Percentiles rank a stretch among this genome's conserved stretches.
Evolutionary conservation across 495 filamentous ascomycete genomes (phyloP).

Genomic region (Hyaloscypha bicolor): DNA sequence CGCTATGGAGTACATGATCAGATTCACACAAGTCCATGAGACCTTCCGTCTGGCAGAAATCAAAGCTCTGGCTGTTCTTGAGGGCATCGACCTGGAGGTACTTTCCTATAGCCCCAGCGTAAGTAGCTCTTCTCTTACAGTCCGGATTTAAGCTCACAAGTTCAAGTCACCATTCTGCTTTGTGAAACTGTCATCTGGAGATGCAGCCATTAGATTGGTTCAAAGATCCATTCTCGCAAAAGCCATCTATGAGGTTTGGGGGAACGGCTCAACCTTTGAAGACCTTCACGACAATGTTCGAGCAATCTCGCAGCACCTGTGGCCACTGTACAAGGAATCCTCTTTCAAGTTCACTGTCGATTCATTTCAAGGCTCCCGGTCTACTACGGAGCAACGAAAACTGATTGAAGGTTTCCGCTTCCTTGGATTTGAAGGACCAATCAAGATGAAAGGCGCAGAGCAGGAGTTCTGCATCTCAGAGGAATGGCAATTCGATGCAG

Average conservation of each 20-base stretch:
- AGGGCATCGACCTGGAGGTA: constrained; percentile 68
- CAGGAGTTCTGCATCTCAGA: constrained; percentile 79
- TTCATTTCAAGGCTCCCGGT: constrained; percentile 70
- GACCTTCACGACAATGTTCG: constrained; percentile 68
- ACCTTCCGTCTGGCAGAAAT: constrained; percentile 86
- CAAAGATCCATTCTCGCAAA: constrained; percentile 77
- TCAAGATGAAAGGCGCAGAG: constrained; percentile 71
- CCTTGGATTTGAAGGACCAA: constrained; percentile 72
- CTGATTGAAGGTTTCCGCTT: constrained; percentile 85
- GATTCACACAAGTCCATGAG: constrained; percentile 89
- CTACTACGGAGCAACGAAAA: constrained; percentile 54
- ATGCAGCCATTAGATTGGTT: constrained; percentile 66
- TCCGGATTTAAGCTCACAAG: constrained; percentile 19
- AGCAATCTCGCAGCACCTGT: constrained; percentile 58
- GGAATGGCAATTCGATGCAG: constrained; percentile 61
- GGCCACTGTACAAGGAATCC: constrained; percentile 59
- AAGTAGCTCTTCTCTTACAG: constrained; percentile 33
- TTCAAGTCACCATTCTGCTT: constrained; percentile 85
- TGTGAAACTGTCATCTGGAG: constrained; percentile 65
- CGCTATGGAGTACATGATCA: constrained; percentile 79
- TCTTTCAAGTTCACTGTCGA: constrained; percentile 87
- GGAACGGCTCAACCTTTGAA: constrained; percentile 64
- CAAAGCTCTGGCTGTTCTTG: constrained; percentile 74
- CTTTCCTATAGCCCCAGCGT: constrained; percentile 73
- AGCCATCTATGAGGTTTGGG: constrained; percentile 89